Conservation (phyloP, 352 stramenopile genomes). For the Globisporangium cederbergense region DNA sequence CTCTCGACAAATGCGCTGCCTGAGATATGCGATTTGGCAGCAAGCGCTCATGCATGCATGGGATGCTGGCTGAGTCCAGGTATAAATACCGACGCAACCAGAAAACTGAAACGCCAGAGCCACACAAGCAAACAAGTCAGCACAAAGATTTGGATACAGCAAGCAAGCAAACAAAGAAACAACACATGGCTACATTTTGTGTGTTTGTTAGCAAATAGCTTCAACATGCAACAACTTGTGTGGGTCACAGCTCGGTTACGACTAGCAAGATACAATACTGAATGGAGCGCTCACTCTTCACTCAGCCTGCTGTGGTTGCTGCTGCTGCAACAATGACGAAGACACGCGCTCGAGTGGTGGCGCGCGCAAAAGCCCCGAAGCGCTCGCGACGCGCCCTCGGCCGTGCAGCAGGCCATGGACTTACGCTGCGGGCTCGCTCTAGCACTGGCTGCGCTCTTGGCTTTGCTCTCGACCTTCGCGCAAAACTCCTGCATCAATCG, state of each 20-base stretch:
- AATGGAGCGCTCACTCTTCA: not conserved
- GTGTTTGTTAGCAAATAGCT: not conserved
- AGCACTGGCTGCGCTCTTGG: not conserved
- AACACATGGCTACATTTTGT: slow-evolving; percentile 9
- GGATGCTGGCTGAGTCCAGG: not conserved
- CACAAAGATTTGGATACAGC: not conserved
- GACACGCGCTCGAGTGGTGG: slow-evolving; percentile 6
- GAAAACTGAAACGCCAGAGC: not conserved
- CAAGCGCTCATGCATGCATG: not conserved
- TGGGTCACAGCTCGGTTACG: not conserved
- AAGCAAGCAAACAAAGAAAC: not conserved
- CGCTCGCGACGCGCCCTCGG: slow-evolving; percentile 5
- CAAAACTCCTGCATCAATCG: slow-evolving; percentile 1
- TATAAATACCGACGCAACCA: slow-evolving; percentile 4
- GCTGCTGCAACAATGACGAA: not conserved
- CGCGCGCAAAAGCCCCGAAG: slow-evolving; percentile 14
- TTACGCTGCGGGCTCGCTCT: not conserved
- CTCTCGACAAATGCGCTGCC: not conserved
- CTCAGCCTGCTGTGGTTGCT: not conserved
- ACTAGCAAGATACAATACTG: not conserved
- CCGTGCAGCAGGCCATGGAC: slow-evolving; percentile 10
- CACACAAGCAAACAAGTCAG: not conserved
- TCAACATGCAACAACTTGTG: not conserved
- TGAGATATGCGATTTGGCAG: slow-evolving; percentile 1
- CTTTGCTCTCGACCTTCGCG: not conserved